A percentile compares a stretch with the other conserved stretches of the same genome.
Conservation (phyloP, 2,329 filamentous ascomycete genomes). For the Fusarium longipes region DNA sequence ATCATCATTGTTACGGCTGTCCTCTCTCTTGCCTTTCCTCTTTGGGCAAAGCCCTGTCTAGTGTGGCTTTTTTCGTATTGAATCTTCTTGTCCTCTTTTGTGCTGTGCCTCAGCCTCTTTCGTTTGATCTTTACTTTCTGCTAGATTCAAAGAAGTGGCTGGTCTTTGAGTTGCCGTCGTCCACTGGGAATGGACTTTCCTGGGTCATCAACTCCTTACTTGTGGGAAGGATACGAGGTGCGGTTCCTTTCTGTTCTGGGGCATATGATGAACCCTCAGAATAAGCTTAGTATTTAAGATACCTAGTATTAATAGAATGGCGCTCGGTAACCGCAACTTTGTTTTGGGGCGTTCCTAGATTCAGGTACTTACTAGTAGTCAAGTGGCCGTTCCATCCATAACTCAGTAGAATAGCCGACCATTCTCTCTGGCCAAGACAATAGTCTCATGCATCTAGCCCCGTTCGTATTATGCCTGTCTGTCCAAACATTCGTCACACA, state of each 20-base stretch:
- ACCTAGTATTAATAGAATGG: conserved; percentile 12
- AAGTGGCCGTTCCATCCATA: no score
- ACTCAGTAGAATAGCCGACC: no score
- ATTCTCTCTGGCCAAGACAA: neutral
- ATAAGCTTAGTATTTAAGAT: no score
- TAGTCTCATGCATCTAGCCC: neutral
- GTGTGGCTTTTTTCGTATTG: conserved; percentile 12
- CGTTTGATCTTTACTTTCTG: no score
- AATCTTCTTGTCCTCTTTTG: neutral
- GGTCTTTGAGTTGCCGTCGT: neutral
- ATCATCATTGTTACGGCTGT: neutral
- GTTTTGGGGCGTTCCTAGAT: conserved; percentile 25
- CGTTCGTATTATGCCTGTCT: neutral
- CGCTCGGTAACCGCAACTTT: conserved; percentile 25
- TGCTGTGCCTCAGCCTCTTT: neutral
- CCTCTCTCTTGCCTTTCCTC: neutral
- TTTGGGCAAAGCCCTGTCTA: neutral
- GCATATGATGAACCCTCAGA: neutral
- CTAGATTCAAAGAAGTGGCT: neutral
- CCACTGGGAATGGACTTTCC: neutral
- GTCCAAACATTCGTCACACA: neutral
- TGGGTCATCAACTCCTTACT: neutral
- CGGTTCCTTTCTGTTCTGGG: neutral
- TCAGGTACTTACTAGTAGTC: neutral
- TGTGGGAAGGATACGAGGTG: conserved; percentile 2